Conservation (phyloP, 768 basidiomycete species). For the Auricularia cornea region DNA sequence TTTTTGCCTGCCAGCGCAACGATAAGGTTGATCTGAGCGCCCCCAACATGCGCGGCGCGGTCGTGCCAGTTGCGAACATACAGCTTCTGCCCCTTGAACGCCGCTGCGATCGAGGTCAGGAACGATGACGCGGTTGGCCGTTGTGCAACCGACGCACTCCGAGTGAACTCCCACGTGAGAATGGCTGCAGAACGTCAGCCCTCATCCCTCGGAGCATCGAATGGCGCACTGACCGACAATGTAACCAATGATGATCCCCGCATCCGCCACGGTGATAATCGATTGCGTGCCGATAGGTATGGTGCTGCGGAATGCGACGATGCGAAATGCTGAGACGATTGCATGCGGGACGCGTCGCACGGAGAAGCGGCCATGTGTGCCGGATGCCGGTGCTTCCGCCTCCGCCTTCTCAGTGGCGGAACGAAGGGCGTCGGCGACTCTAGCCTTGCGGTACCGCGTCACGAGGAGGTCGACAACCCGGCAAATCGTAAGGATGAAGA, state of each 20-base stretch:
- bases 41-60: slow-evolving; percentile 1
- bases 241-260: slow-evolving; percentile 40
- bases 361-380: slow-evolving; percentile 9
- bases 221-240: slow-evolving; percentile 16
- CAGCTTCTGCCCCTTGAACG: not conserved
- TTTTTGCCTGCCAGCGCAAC: slow-evolving; percentile 51
- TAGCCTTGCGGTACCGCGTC: not conserved
- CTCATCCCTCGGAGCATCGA: not conserved
- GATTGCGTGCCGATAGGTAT: slow-evolving; percentile 35
- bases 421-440: slow-evolving; percentile 1
- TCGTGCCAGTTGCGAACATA: slow-evolving; percentile 2
- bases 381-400: slow-evolving; percentile 3
- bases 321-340: slow-evolving; percentile 35
- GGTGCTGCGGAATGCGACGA: slow-evolving; percentile 41
- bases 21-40: slow-evolving; percentile 38
- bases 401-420: slow-evolving; percentile 7
- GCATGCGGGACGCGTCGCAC: slow-evolving; percentile 30
- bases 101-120: not conserved
- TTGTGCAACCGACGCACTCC: slow-evolving; percentile 30
- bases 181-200: slow-evolving; percentile 21
- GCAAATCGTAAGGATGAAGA: slow-evolving; percentile 13
- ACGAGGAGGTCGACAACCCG: slow-evolving; percentile 2
- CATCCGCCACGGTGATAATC: slow-evolving; percentile 33
- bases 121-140: not conserved
- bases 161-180: slow-evolving; percentile 35